These are phyloP conservation scores for Sicyos edulis DNA, from an alignment of 306 rosid species.

Conservation along the genomic window DNA sequence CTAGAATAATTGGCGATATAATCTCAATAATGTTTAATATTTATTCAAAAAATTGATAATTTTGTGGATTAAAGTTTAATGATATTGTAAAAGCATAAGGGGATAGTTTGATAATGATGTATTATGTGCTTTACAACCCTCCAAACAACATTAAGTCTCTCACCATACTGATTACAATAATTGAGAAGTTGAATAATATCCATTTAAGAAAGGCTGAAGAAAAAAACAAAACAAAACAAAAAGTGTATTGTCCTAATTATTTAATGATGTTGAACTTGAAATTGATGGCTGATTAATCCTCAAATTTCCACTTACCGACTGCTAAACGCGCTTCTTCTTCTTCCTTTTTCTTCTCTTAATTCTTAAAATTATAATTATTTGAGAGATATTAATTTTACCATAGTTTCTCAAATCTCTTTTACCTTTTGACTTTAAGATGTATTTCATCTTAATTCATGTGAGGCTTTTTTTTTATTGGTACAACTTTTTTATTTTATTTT, in stretches of 20 bases:
- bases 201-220: neutral
- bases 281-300: neutral
- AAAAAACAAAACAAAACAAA: neutral
- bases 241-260: neutral
- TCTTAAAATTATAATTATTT: neutral
- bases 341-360: neutral
- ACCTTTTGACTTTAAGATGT: neutral
- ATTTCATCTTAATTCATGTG: neutral
- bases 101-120: neutral
- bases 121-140: conserved; percentile 10
- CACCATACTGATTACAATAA: neutral
- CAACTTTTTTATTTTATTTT: no score
- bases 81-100: neutral
- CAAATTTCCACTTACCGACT: conserved; percentile 17
- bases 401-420: neutral
- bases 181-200: neutral
- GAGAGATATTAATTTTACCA: neutral
- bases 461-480: neutral
- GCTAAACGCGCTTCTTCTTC: conserved; percentile 5
- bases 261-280: conserved; percentile 6
- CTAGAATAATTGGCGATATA: no score
- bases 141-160: neutral
- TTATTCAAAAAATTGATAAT: neutral
- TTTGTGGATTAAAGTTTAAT: neutral
- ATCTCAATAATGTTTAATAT: no score